Base-by-base conservation (phyloP, 225 moss, liverwort and hornwort species). In the Takakia lepidozioides region DNA sequence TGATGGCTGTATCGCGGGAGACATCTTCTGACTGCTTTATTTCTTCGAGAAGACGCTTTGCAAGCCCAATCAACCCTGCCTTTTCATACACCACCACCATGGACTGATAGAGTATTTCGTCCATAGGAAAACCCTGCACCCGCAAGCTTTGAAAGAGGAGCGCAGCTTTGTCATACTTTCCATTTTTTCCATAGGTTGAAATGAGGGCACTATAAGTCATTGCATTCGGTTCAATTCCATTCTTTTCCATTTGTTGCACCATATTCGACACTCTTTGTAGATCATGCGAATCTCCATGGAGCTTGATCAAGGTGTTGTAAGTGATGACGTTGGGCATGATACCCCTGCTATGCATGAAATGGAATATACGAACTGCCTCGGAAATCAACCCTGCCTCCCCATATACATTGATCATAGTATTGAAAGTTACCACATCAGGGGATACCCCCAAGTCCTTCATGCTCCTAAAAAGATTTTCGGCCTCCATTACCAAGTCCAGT, bases 71-170 rank as follows among this genome's bases (percentile, higher is more conserved):
- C 21, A 98, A 57, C 8, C 98, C 98, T 40, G 91, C 91, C 54
- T 79, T 98, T 55, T 98, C 91, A 53, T 98, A 91, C 1, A 90
- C 87, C 23, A 87, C 82, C 44, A 98, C 56, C 98, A 98, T 98
- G 18, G 98, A 69, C 62, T 98, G 98, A 70, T 98, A 98, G 38
- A 98, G 56, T 32, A 91, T 85, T 50, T 90, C 84, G 52, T 98
- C 98, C 87, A 98, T 87, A 19, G 81, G 78, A 60, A 82, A 98
- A 22, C 67, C 85, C 24, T 73, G 71, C 48, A 73, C 74, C 19
- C 98, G 84, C 42, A 98, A 60, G 25, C 68, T 77, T 48, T 98
- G 98, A 55, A 98, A 98, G 42, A 98, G 69, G 29, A 58, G 61
- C 10, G 87, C 98, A 8, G 91, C 98, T 40, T 91, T 83, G 38